Base-by-base conservation (phyloP, 2,329 filamentous ascomycete genomes). In the Plenodomus tracheiphilus region DNA sequence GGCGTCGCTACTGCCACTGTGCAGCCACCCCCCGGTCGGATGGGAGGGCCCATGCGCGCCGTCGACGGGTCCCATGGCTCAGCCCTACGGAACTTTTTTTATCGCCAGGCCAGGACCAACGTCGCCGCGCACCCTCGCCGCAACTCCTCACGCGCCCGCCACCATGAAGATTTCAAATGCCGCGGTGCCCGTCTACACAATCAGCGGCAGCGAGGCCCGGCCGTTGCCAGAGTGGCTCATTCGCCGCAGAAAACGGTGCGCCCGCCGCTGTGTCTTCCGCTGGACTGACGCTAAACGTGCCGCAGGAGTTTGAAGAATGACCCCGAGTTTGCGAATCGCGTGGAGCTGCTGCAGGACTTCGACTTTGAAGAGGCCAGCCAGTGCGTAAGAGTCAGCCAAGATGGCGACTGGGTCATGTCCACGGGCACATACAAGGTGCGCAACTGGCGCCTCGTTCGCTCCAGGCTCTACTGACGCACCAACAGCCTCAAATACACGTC, bases 281-380 rank as follows among this genome's bases (percentile, higher is more conserved):
- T 15, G 22, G 35, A 39, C 42, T 15, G 34, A 39, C 25, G 43
- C 51, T 58, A 45, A 58, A 39, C 6, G 6, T 32, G 36, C 17
- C 22, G 19, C 22, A 56, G 65, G 49, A 95, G 89, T 68, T 77
- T 97, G 61, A 97, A 97, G 75, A 86, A 93, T 60, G 93, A 97
- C 69, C 81, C 88, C 51, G 93, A 97, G 69, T 97, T 93, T 74
- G 87, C 92, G 56, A 96, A 91, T 72, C 88, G 94, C 58, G 87
- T 99, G 62, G 94, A 99, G 74, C 80, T 99, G 48, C 82, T 99
- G 32, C 94, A 99, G 67, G 94, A 99, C 69, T 99, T 99, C 72
- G 92, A 95, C 68, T 97, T 99, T 65, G 92, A 97, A 65, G 92
- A 96, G 75, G 93, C 95, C 35, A 96, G 91, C 69, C 85, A 87